Evolutionary conservation across 495 filamentous ascomycete species (phyloP), one percentile per base, ranked within the genome.

Genomic region (Antarctomyces pellizariae): DNA sequence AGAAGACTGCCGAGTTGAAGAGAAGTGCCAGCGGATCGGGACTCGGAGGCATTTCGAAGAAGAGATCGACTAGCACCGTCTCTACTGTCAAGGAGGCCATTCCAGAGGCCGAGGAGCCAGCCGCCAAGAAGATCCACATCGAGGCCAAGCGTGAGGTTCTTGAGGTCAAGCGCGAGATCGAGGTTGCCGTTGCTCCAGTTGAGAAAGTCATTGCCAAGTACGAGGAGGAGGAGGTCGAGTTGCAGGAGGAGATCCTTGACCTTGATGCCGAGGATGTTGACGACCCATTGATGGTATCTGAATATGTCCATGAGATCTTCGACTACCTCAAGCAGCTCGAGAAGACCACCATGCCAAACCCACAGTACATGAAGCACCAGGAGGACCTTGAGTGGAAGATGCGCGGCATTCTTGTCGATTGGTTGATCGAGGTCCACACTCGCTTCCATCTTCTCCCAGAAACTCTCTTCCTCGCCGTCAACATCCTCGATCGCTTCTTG

Each of bases 371-470:
- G 59, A 64, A 75, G 3, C 73, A 82, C 44, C 86, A 97, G 44
- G 71, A 74, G 13, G 79, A 93, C 35, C 58, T 97, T 2, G 83
- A 92, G 49, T 97, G 86, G 86, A 86, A 92, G 57, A 91, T 91
- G 58, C 78, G 86, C 39, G 86, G 82, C 22, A 92, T 97, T 35
- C 68, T 97, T 29, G 70, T 95, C 31, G 89, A 97, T 57, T 97
- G 86, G 86, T 61, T 97, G 29, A 80, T 97, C 35, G 86, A 97
- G 48, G 86, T 97, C 22, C 86, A 97, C 56, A 89, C 78, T 12
- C 74, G 84, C 26, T 97, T 97, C 59, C 77, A 83, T 33, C 70
- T 97, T 13, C 68, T 97, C 8, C 86, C 86, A n/a, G 86, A 97
- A 53, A 97, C 86, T 3, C 58, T 97, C 21, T 97, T 93, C 58